Evolutionary conservation across 371 early-diverging fungal species (phyloP), one percentile per base, ranked within the genome.

Genomic region (Lichtheimia ornata): DNA sequence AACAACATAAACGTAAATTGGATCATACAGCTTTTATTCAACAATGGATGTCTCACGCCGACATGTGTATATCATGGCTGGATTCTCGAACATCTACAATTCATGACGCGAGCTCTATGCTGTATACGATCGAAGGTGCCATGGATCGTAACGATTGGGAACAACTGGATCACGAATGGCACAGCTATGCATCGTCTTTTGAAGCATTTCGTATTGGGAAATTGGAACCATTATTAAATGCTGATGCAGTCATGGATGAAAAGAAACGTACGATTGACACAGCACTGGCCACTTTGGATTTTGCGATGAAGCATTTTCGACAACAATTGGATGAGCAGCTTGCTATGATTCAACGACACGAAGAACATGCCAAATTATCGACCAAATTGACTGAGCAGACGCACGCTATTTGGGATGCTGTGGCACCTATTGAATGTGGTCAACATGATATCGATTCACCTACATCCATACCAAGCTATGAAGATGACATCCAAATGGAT

Each of bases 161-260:
- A 22, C 41, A 40, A 18, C 12, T 54, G 41, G n/a, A 54, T 20
- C 30, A 54, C 2, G 54, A 54, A n/a, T 54, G 54, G n/a, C 54
- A 41, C 7, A 22, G 12, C 28, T 54, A 40, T 25, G 20, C 20
- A 14, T 20, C 28, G 18, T 40, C 54, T 11, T 18, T 18, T 17
- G 9, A 13, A 28, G 28, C 25, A 52, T 28, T 28, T 15, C 40
- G 51, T 20, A 22, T 41, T 22, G 24, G 2, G 3, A 27, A 52
- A 28, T 13, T 54, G 7, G 54, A 41, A 9, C 5, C 54, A 20
- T 41, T 54, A 13, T 18, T 54, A 5, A 18, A 30, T 15, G 2
- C 35, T 1, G 2, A 35, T 11, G 35, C 11, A 11, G 9, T 35
- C 35, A 35, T 9, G 35, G 11, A 6, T 35, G 35, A 35, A 35